Evolutionary conservation across 202 grass and related monocot genomes (phyloP).

Genomic region (Zizania palustris): DNA sequence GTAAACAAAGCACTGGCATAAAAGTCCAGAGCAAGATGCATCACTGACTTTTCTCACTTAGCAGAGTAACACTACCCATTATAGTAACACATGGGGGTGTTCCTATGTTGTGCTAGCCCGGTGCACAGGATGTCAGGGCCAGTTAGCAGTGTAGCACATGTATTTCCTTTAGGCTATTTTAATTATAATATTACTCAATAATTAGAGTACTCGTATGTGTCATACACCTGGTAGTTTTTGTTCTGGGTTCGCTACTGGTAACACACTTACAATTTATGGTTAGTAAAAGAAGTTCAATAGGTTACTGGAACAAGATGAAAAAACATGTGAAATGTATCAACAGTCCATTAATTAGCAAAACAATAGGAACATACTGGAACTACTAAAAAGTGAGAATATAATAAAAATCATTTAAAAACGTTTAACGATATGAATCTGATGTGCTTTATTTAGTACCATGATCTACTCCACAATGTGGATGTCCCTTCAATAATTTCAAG

Average conservation of each 20-base stretch:
- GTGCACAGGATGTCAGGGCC: no score
- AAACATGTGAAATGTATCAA: constrained; percentile 24
- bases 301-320: not conserved
- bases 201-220: no score
- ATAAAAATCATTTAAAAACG: constrained; percentile 23
- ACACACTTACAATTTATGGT: not conserved
- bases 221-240: no score
- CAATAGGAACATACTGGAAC: not conserved
- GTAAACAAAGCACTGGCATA: not conserved
- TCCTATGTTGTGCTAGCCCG: no score
- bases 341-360: not conserved
- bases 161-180: no score
- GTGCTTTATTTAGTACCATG: constrained; percentile 32
- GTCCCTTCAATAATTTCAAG: constrained; percentile 4
- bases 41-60: not conserved
- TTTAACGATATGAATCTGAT: not conserved
- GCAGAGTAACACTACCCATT: not conserved
- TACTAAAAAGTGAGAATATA: constrained; percentile 28
- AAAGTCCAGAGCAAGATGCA: constrained; percentile 3
- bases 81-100: no score
- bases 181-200: no score
- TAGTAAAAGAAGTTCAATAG: not conserved
- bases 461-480: constrained; percentile 2
- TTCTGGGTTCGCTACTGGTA: not conserved
- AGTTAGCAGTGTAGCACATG: no score